These are phyloP conservation scores for Chara braunii DNA, from an alignment of 139 green algal genomes.

Conservation along the genomic window DNA sequence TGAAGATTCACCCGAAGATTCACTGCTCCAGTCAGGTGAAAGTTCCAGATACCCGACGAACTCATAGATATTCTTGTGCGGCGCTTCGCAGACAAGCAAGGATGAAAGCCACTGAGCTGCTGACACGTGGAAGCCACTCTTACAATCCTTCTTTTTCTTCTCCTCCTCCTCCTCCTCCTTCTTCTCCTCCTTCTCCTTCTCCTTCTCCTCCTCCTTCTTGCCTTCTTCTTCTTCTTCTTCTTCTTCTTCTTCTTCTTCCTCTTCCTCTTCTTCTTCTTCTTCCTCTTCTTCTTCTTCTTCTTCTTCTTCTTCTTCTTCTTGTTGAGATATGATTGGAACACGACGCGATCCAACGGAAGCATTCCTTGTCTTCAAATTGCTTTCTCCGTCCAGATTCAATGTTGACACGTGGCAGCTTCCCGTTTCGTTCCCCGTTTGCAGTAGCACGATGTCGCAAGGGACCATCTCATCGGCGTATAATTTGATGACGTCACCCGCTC, in stretches of 20 bases:
- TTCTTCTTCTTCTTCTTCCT: too few relatives aligned
- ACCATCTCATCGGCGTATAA: constrained; percentile 48
- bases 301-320: neutral
- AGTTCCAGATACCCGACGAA: constrained; percentile 49
- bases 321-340: neutral
- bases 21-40: too few relatives aligned
- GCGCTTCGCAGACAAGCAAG: constrained; percentile 49
- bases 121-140: neutral
- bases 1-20: too few relatives aligned
- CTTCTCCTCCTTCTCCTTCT: neutral
- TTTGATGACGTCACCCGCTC: constrained; percentile 28
- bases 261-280: neutral
- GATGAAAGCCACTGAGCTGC: too few relatives aligned
- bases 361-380: constrained; percentile 37
- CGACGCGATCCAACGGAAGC: neutral
- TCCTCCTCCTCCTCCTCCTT: neutral
- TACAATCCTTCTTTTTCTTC: too few relatives aligned
- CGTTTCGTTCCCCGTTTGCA: constrained; percentile 53
- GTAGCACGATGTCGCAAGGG: constrained; percentile 71
- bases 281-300: neutral
- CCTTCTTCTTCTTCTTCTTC: neutral
- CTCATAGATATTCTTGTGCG: constrained; percentile 78
- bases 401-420: constrained; percentile 71
- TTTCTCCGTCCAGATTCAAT: constrained; percentile 66
- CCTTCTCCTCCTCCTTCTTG: neutral